phyloP scores from a whole-genome alignment of 495 filamentous ascomycete genomes.

The Hypomontagnella submonticulosa region DNA sequence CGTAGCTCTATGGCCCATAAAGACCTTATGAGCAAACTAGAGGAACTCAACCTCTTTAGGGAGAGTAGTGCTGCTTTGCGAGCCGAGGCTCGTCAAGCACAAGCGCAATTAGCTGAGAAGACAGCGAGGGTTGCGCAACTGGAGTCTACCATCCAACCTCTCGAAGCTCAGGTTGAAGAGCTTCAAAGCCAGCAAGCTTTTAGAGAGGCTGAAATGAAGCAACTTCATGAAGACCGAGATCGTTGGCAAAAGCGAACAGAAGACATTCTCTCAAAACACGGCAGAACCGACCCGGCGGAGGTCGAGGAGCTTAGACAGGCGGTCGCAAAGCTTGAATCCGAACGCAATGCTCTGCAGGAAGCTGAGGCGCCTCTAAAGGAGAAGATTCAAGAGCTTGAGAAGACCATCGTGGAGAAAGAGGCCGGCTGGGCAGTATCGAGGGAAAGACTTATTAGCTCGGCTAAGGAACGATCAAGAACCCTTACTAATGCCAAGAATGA shows the following conservation, averaged over 20 bases:
- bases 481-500: slow-evolving; percentile 57
- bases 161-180: slow-evolving; percentile 80
- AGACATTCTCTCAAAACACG: slow-evolving; percentile 94
- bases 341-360: slow-evolving; percentile 73
- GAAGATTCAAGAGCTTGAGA: slow-evolving; percentile 59
- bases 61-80: slow-evolving; percentile 91
- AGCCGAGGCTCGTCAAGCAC: slow-evolving; percentile 81
- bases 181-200: slow-evolving; percentile 81
- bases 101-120: slow-evolving; percentile 78
- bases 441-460: slow-evolving; percentile 58
- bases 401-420: slow-evolving; percentile 57
- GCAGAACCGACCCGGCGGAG: slow-evolving; percentile 91
- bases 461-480: slow-evolving; percentile 59
- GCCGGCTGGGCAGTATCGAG: slow-evolving; percentile 54
- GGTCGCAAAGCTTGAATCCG: slow-evolving; percentile 69
- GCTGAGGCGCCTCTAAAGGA: slow-evolving; percentile 69
- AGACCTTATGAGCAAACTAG: slow-evolving; percentile 90
- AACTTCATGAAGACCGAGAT: slow-evolving; percentile 88
- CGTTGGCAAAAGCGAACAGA: slow-evolving; percentile 93
- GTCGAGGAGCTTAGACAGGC: slow-evolving; percentile 83
- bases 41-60: slow-evolving; percentile 92
- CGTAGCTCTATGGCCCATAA: slow-evolving; percentile 79
- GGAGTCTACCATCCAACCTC: slow-evolving; percentile 78
- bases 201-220: slow-evolving; percentile 84
- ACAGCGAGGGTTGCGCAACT: slow-evolving; percentile 77